Evolutionary conservation across 2,329 filamentous ascomycete species (phyloP).

Genomic region (Botrytis porri): DNA sequence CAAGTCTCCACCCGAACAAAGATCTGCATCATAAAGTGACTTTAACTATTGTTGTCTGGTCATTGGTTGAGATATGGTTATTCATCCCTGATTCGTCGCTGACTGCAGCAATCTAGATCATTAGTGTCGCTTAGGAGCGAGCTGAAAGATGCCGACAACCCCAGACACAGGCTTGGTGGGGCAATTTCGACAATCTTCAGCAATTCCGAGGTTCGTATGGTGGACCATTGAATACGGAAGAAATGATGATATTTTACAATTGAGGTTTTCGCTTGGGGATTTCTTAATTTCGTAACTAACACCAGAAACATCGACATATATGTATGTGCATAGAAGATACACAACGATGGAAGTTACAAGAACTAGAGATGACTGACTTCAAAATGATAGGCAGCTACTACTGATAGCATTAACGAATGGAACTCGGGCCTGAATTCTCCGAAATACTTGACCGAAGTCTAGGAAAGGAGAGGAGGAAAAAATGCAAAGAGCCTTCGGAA

Average conservation of each 20-base stretch:
- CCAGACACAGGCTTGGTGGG: background rate
- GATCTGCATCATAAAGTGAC: background rate
- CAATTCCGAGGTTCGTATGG: background rate
- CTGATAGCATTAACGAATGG: background rate
- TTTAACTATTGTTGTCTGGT: background rate
- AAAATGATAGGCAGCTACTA: background rate
- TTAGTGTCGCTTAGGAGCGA: background rate
- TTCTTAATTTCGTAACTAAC: background rate
- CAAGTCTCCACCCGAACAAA: background rate
- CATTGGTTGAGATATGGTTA: background rate
- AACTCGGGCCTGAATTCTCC: background rate
- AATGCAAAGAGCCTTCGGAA: background rate
- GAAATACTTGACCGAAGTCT: background rate
- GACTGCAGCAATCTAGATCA: background rate
- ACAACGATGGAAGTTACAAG: no score
- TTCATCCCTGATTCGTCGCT: background rate
- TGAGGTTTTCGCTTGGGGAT: background rate
- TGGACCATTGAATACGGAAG: no score
- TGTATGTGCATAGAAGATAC: background rate
- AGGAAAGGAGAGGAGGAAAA: background rate
- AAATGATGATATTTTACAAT: background rate
- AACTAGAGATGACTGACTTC: background rate
- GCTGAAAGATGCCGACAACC: background rate
- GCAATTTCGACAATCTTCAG: background rate
- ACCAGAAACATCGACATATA: background rate